Evolutionary conservation across 768 basidiomycete species (phyloP).

Genomic region (Lyophyllum decastes): DNA sequence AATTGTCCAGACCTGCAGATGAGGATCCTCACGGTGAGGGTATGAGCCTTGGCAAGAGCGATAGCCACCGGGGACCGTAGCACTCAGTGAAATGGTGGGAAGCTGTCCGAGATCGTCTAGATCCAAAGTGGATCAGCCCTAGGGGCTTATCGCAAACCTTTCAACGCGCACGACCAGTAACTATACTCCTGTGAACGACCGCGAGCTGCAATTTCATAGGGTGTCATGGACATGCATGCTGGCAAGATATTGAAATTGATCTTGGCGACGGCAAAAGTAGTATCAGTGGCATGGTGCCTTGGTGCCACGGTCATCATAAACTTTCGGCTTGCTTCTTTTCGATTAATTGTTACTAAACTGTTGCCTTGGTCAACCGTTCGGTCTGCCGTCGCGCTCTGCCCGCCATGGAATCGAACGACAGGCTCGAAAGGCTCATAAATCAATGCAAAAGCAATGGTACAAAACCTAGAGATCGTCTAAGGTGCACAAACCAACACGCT

Average conservation of each 20-base stretch:
- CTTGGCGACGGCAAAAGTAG: neutral
- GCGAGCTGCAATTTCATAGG: too few relatives aligned
- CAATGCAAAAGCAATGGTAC: slow-evolving; percentile 70
- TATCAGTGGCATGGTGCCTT: slow-evolving; percentile 11
- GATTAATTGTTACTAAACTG: neutral
- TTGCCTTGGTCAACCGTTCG: slow-evolving; percentile 1
- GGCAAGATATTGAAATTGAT: neutral
- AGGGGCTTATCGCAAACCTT: too few relatives aligned
- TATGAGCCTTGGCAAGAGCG: too few relatives aligned
- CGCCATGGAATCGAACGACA: slow-evolving; percentile 55
- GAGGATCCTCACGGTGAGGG: too few relatives aligned
- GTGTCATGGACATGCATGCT: too few relatives aligned
- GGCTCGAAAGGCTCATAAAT: slow-evolving; percentile 59
- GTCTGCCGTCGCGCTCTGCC: slow-evolving; percentile 11
- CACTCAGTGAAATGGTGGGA: too few relatives aligned
- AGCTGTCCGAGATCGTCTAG: too few relatives aligned
- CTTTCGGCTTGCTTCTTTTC: slow-evolving; percentile 6
- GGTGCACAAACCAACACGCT: slow-evolving; percentile 10
- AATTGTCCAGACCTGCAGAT: too few relatives aligned
- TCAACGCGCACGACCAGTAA: too few relatives aligned
- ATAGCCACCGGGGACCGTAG: too few relatives aligned
- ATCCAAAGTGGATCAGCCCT: too few relatives aligned
- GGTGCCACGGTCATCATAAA: slow-evolving; percentile 4
- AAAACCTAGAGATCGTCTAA: slow-evolving; percentile 15
- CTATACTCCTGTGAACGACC: too few relatives aligned